Conservation (phyloP, 345 rosid species). For the Eucalyptus fibrosa region DNA sequence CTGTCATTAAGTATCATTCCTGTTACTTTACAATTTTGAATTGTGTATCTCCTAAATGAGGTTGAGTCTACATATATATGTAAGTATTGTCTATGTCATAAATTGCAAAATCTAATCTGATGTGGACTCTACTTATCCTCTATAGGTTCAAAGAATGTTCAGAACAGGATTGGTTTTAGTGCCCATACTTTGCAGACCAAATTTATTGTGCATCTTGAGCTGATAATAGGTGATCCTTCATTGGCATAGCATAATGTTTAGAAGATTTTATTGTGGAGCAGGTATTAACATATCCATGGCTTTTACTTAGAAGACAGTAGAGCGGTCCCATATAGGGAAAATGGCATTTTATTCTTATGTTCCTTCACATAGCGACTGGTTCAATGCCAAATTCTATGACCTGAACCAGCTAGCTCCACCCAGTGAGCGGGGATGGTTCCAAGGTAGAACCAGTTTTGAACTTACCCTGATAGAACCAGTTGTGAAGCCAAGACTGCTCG, state of each 20-base stretch:
- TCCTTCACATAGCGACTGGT: background rate
- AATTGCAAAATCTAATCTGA: background rate
- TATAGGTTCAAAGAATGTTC: background rate
- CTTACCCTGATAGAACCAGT: background rate
- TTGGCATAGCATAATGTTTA: background rate
- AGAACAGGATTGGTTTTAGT: background rate
- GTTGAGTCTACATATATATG: background rate
- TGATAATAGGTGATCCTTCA: background rate
- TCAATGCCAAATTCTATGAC: background rate
- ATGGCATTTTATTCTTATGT: background rate
- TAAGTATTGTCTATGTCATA: background rate
- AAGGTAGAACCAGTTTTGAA: background rate
- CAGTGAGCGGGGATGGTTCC: background rate
- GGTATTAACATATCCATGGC: background rate
- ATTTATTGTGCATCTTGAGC: background rate
- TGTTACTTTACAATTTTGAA: background rate
- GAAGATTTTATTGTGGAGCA: background rate
- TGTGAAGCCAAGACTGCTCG: slow-evolving; percentile 94
- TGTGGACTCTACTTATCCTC: background rate
- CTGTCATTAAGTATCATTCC: background rate
- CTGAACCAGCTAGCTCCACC: background rate
- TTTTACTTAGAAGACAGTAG: background rate
- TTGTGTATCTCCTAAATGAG: background rate
- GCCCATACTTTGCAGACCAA: background rate
- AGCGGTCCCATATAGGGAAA: background rate